Conservation (phyloP, 1,284 basidiomycete species). For the Sutorius eximius region DNA sequence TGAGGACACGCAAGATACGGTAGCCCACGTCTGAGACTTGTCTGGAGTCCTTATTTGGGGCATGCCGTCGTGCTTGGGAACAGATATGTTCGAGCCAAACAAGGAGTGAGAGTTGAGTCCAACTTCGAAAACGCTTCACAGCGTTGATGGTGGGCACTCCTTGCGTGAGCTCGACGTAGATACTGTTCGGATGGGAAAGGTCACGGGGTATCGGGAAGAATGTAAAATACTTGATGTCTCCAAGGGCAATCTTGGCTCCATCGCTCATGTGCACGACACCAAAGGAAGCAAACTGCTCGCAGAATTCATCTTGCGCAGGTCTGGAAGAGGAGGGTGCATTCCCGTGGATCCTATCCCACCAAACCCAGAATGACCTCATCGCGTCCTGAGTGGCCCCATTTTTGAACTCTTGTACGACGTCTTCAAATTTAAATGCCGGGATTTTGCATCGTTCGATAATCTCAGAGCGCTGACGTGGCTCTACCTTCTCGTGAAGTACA, state of each 20-base stretch:
- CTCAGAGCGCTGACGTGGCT: constrained; percentile 51
- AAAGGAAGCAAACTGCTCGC: neutral
- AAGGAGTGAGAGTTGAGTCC: constrained; percentile 65
- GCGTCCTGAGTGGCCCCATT: constrained; percentile 71
- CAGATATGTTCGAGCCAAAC: constrained; percentile 31
- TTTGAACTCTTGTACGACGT: constrained; percentile 60
- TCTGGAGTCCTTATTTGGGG: no score
- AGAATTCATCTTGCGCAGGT: constrained; percentile 1
- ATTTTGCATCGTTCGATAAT: constrained; percentile 50
- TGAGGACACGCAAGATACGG: no score
- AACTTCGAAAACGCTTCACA: constrained; percentile 72
- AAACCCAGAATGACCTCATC: constrained; percentile 78
- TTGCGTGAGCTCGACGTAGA: constrained; percentile 52
- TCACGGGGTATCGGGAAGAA: constrained; percentile 69
- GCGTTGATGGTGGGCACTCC: constrained; percentile 60
- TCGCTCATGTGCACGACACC: constrained; percentile 1
- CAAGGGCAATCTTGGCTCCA: constrained; percentile 40
- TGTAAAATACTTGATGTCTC: constrained; percentile 62
- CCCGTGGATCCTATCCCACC: constrained; percentile 66
- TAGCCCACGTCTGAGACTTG: no score
- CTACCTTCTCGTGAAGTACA: constrained; percentile 38
- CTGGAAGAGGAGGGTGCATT: neutral
- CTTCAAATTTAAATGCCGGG: constrained; percentile 70
- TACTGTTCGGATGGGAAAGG: constrained; percentile 60
- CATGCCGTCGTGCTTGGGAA: no score